These are phyloP conservation scores for Yamadazyma ubonensis DNA, from an alignment of 805 yeast species.

Conservation along the genomic window DNA sequence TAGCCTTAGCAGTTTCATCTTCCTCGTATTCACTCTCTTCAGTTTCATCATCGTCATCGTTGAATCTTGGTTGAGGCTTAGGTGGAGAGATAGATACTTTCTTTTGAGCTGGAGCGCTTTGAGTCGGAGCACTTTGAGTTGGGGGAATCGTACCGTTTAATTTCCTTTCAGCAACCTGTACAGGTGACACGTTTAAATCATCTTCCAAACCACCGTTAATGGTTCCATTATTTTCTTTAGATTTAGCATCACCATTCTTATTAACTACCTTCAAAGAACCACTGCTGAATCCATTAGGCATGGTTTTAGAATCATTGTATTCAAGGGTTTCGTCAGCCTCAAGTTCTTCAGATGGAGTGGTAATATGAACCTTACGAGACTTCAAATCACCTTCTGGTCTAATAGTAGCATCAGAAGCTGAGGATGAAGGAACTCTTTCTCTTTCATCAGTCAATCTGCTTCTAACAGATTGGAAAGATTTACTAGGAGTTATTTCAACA, in stretches of 20 bases:
- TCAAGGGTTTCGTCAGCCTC: not conserved
- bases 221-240: not conserved
- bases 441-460: constrained; percentile 8
- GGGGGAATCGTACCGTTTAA: too few species aligned
- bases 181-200: not conserved
- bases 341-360: not conserved
- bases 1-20: constrained; percentile 30
- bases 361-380: constrained; percentile 3
- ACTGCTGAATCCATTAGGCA: not conserved
- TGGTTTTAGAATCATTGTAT: not conserved
- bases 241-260: not conserved
- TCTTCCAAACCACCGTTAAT: not conserved
- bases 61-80: not conserved
- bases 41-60: constrained; percentile 7
- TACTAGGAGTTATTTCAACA: constrained; percentile 12
- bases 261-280: not conserved
- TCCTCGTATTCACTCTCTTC: constrained; percentile 19
- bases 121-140: too few species aligned
- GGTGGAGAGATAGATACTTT: constrained; percentile 5
- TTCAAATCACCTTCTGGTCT: constrained; percentile 6
- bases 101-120: too few species aligned
- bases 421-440: constrained; percentile 14
- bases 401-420: constrained; percentile 14
- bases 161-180: too few species aligned
- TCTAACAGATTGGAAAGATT: constrained; percentile 12